Base-by-base conservation (phyloP, 1,284 basidiomycete genomes). In the Ceratobasidium sp. region DNA sequence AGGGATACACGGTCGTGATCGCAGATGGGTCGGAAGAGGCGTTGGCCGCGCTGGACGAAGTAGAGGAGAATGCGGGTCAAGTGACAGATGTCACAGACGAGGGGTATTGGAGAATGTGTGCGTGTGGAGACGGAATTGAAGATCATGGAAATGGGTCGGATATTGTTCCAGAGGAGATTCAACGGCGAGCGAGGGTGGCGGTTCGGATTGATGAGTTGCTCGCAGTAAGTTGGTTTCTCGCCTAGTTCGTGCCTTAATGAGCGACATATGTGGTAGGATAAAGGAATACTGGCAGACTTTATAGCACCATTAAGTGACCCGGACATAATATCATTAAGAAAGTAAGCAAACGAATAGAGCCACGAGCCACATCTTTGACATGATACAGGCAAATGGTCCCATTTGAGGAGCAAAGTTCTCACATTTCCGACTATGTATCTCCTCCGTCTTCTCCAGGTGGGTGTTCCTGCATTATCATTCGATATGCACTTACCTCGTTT, bases 121-220 rank as follows among this genome's bases (percentile, higher is more conserved):
- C 80, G 16, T 97, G 95, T 80, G 89, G 91, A 0, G 94, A 96
- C 80, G 84, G 83, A 36, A 86, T 89, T 73, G 81, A 81, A 48
- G 85, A 87, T 48, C 92, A 94, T 77, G 89, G 90, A 30, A 86
- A 92, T 79, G 85, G 86, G 72, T 79, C 81, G 21, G 80, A 80
- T 58, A 78, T 91, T 41, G 88, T 85, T 50, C 80, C 80, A 50
- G 85, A 85, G 45, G 92, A 93, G 79, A 89, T 90, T 78, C 81
- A 81, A 36, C 85, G 95, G 50, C 85, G 92, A 79, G 88, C 86
- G 57, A 89, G 89, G 76, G 88, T 94, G 8, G 94, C 93, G 1
- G 86, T 92, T 67, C 86, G 92, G 65, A 84, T 96, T 64, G 95
- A 97, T 79, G 93, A 96, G 80, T 80, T 94, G 64, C 82, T 96